These are phyloP conservation scores for Apiospora pterosperma DNA, from an alignment of 2,329 filamentous ascomycete species.

Conservation along the genomic window DNA sequence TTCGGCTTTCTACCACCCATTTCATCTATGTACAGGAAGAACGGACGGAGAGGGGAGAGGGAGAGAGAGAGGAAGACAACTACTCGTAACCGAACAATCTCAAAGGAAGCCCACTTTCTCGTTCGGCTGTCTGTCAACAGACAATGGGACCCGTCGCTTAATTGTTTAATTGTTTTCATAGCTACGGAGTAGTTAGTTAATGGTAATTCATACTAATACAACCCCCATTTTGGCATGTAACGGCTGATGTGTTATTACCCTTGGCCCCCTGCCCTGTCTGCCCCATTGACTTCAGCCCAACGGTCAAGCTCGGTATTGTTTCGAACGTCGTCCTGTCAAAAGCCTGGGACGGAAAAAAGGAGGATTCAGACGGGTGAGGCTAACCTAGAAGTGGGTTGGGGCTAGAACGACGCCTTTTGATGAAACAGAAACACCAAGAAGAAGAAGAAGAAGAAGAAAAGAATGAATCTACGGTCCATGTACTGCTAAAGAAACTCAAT, in stretches of 20 bases:
- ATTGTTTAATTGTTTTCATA: too few species aligned
- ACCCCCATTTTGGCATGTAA: neutral
- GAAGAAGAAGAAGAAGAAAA: neutral
- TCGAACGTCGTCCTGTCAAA: neutral
- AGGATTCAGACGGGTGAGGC: neutral
- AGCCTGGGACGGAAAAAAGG: neutral
- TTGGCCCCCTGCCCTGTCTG: neutral
- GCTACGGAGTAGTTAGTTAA: too few species aligned
- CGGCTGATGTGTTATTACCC: neutral
- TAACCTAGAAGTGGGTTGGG: neutral
- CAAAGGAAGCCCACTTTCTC: too few species aligned
- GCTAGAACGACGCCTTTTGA: neutral
- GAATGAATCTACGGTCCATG: neutral
- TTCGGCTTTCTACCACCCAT: neutral
- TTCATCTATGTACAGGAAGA: neutral
- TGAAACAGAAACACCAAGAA: neutral
- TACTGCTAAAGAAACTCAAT: neutral
- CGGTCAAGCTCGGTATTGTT: neutral
- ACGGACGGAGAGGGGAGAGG: too few species aligned
- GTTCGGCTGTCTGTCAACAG: neutral
- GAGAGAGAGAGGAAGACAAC: too few species aligned
- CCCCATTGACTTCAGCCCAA: slow-evolving; percentile 1
- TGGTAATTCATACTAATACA: neutral
- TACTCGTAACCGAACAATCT: too few species aligned
- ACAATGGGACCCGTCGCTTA: neutral